phyloP scores from a whole-genome alignment of 345 rosid species.

The Kernera saxatilis region DNA sequence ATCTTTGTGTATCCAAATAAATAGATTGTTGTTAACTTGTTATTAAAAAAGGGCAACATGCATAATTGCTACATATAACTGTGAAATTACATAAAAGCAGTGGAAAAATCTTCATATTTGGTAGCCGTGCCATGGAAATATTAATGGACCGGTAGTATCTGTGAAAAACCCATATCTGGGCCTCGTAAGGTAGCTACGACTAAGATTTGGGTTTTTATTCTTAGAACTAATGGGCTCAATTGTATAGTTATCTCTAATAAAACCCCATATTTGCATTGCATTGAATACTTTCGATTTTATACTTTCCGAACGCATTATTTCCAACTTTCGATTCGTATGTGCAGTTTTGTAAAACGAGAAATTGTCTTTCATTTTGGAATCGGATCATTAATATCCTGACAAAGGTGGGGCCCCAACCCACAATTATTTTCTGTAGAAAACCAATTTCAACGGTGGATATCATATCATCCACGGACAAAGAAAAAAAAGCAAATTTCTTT shows the following conservation, averaged over 20 bases:
- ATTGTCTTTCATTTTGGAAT: neutral
- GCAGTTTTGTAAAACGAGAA: too few species aligned
- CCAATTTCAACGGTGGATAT: constrained; percentile 4
- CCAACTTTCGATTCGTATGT: too few species aligned
- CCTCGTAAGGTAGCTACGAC: neutral
- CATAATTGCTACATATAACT: too few species aligned
- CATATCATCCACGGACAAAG: neutral
- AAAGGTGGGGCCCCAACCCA: neutral
- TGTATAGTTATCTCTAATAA: neutral
- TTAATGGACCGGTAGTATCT: neutral
- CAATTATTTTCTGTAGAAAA: neutral
- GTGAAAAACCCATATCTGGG: too few species aligned
- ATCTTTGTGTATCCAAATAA: neutral
- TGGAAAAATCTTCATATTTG: neutral
- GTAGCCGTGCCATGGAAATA: neutral
- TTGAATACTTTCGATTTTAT: neutral
- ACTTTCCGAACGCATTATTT: neutral
- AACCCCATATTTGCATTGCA: neutral
- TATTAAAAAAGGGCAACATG: too few species aligned
- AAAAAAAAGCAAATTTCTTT: neutral
- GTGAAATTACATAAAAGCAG: neutral
- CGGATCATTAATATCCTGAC: constrained; percentile 17
- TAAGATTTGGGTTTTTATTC: neutral
- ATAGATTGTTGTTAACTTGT: neutral
- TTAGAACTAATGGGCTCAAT: neutral